Evolutionary conservation across 2,329 filamentous ascomycete genomes (phyloP).

Genomic region (Calonectria montana): DNA sequence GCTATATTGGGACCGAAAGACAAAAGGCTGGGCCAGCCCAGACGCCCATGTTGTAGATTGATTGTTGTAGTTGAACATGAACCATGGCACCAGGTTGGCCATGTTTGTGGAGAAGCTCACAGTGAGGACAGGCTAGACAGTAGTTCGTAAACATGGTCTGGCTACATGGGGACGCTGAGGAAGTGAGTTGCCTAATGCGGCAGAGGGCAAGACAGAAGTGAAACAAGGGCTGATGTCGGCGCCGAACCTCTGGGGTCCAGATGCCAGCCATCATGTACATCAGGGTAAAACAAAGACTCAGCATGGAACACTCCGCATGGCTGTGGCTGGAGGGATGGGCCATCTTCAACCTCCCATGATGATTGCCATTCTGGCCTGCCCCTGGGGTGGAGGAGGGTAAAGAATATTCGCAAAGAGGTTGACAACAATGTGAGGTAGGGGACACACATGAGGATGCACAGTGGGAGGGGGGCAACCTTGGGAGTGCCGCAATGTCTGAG

Average conservation of each 20-base stretch:
- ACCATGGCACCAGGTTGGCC: conserved; percentile 21
- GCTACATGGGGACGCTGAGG: conserved; percentile 20
- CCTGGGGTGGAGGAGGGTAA: not conserved
- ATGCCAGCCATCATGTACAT: conserved; percentile 23
- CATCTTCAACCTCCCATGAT: not conserved
- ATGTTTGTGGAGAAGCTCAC: conserved; percentile 35
- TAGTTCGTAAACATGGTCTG: conserved; percentile 32
- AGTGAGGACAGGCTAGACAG: conserved; percentile 34
- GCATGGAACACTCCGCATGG: conserved; percentile 14
- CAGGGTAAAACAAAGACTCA: conserved; percentile 16
- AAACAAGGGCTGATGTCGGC: conserved; percentile 35
- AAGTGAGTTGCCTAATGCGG: conserved; percentile 33
- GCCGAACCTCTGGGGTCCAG: conserved; percentile 36
- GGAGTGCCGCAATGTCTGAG: conserved; percentile 21
- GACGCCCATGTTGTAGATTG: conserved; percentile 2
- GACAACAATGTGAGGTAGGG: conserved; percentile 5
- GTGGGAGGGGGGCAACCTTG: conserved; percentile 11
- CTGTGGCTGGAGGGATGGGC: not conserved
- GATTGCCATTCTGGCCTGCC: conserved; percentile 9
- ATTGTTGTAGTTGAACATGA: conserved; percentile 5
- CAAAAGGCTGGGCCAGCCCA: not conserved
- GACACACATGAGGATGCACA: not conserved
- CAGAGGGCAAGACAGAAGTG: conserved; percentile 20
- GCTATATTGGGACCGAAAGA: not conserved
- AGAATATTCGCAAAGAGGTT: conserved; percentile 15